Conservation (phyloP, 2,329 filamentous ascomycete genomes). For the Arthrobotrys sinensis region DNA sequence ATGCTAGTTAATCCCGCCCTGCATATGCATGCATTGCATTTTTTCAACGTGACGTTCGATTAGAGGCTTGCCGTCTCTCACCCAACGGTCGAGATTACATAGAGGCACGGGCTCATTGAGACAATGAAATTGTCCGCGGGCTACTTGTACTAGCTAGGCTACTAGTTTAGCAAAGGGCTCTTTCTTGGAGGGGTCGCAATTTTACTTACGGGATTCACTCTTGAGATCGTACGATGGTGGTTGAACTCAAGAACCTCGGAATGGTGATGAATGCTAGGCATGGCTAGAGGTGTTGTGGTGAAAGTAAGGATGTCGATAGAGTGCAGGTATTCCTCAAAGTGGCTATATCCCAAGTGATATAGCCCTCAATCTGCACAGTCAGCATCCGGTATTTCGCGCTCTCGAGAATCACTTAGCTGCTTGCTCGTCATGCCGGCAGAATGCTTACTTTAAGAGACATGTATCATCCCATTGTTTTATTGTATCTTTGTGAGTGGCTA, state of each 20-base stretch:
- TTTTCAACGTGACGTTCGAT: slow-evolving; percentile 45
- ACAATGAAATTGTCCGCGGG: slow-evolving; percentile 27
- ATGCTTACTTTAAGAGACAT: neutral
- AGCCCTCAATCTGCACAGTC: neutral
- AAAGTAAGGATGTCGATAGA: neutral
- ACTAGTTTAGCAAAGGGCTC: neutral
- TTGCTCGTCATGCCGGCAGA: neutral
- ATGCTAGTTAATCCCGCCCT: slow-evolving; percentile 40
- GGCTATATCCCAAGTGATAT: slow-evolving; percentile 1
- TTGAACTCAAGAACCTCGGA: neutral
- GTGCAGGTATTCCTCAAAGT: too few relatives aligned
- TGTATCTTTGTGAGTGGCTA: too few relatives aligned
- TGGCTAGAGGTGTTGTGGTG: neutral
- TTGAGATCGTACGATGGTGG: neutral
- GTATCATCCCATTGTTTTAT: too few relatives aligned
- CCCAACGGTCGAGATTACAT: slow-evolving; percentile 25
- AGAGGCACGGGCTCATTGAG: neutral
- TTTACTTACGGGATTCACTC: slow-evolving; percentile 6
- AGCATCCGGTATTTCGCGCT: slow-evolving; percentile 2
- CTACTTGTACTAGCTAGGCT: neutral
- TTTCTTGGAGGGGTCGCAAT: neutral
- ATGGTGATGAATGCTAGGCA: too few relatives aligned
- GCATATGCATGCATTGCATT: slow-evolving; percentile 56
- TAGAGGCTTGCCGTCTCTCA: slow-evolving; percentile 31
- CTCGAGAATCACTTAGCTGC: neutral